Evolutionary conservation across 768 basidiomycete species (phyloP).

Genomic region (Lentinula guzmanii): DNA sequence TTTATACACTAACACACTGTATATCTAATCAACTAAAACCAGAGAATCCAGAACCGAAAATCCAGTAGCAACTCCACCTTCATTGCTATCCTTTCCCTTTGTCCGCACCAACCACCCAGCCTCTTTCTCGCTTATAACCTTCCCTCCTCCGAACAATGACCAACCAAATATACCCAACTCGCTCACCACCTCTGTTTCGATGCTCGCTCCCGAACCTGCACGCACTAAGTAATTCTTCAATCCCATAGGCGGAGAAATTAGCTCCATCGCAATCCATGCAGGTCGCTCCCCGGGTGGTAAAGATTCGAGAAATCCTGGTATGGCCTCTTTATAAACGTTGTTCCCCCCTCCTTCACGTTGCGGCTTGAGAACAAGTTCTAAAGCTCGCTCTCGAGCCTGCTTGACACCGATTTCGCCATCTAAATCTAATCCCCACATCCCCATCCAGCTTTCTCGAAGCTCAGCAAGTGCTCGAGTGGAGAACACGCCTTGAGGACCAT

Average conservation of each 20-base stretch:
- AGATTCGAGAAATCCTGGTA: constrained; percentile 67
- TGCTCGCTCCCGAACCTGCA: constrained; percentile 49
- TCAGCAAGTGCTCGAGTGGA: constrained; percentile 36
- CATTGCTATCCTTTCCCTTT: constrained; percentile 86
- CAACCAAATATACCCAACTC: constrained; percentile 94
- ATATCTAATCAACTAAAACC: constrained; percentile 38
- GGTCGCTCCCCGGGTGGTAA: constrained; percentile 57
- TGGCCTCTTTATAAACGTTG: constrained; percentile 84
- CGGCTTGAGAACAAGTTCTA: constrained; percentile 82
- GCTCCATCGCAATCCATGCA: constrained; percentile 95
- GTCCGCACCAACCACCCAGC: constrained; percentile 85
- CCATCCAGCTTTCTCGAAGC: constrained; percentile 77
- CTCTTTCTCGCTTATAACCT: constrained; percentile 49
- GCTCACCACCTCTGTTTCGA: constrained; percentile 68
- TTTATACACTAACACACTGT: background rate
- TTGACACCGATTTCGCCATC: constrained; percentile 37
- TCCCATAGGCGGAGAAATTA: constrained; percentile 74
- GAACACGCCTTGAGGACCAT: constrained; percentile 24
- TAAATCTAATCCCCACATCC: constrained; percentile 79
- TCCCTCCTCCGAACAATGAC: constrained; percentile 61
- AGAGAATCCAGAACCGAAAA: constrained; percentile 73
- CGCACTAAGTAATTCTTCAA: constrained; percentile 72
- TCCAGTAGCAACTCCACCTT: constrained; percentile 86
- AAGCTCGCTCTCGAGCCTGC: constrained; percentile 43
- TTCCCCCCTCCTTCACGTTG: constrained; percentile 99